These are phyloP conservation scores for Paramecium biaurelia DNA, from an alignment of 73 alveolate genomes.

Conservation along the genomic window DNA sequence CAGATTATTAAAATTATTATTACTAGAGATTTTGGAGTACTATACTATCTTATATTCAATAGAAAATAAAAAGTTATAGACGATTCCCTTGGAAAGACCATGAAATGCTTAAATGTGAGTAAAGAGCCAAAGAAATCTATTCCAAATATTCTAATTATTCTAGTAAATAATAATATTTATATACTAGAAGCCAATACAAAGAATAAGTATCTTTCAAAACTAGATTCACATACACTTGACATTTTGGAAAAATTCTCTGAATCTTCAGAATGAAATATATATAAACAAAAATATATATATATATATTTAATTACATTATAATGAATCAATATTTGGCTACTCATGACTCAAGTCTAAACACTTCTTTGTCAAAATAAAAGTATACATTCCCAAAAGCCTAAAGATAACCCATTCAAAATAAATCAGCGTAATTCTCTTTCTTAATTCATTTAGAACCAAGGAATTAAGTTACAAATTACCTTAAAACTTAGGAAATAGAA, in stretches of 20 bases:
- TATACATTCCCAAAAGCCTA: not conserved
- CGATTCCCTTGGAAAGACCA: slow-evolving; percentile 45
- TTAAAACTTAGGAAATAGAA: not conserved
- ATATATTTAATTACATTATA: not conserved
- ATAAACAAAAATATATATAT: not conserved
- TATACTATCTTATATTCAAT: not conserved
- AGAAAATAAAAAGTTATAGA: slow-evolving; percentile 23
- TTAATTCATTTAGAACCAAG: not conserved
- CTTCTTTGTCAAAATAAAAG: slow-evolving; percentile 18
- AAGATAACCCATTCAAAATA: not conserved
- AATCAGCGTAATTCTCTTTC: not conserved
- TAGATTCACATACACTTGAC: not conserved
- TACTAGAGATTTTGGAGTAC: slow-evolving; percentile 32
- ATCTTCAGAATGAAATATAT: not conserved
- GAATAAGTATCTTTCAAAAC: not conserved
- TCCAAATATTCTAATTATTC: not conserved
- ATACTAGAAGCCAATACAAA: not conserved
- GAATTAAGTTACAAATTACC: slow-evolving; percentile 12
- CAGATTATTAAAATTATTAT: slow-evolving; percentile 24
- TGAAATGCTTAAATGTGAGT: not conserved
- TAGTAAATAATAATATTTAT: not conserved
- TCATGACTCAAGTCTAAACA: slow-evolving; percentile 8
- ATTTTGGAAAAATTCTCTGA: slow-evolving; percentile 14
- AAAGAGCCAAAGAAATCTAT: slow-evolving; percentile 16
- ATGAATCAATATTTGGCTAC: not conserved